Conservation (phyloP, 306 rosid genomes). For the Dryas octopetala region DNA sequence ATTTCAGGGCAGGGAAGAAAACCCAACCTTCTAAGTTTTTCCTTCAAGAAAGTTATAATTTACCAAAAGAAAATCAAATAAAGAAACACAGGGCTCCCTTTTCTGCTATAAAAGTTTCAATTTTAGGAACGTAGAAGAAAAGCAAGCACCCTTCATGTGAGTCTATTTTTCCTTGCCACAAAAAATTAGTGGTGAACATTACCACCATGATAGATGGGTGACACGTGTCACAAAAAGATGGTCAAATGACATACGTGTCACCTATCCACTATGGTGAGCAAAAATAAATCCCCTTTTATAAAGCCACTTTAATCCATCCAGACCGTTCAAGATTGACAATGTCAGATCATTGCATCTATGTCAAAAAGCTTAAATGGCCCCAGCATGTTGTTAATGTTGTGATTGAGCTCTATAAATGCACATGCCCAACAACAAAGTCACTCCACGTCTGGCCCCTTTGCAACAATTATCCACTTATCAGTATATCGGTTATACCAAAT, state of each 20-base stretch:
- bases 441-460: no score
- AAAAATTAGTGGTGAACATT: no score
- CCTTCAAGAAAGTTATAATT: background rate
- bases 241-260: no score
- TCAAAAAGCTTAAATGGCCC: conserved; percentile 13
- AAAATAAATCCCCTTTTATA: no score
- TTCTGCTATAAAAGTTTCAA: background rate
- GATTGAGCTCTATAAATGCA: background rate
- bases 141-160: background rate
- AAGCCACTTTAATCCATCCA: no score
- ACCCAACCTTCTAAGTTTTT: background rate
- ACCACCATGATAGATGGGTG: no score
- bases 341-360: background rate
- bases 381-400: background rate
- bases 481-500: no score
- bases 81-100: background rate
- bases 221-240: no score
- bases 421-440: conserved; percentile 2
- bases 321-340: no score
- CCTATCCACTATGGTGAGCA: no score
- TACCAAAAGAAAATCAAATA: background rate
- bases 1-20: conserved; percentile 5
- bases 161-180: no score
- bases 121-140: background rate
- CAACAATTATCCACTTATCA: no score